Evolutionary conservation across 75 land plant genomes (phyloP).

Genomic region (Selaginella moellendorffii): DNA sequence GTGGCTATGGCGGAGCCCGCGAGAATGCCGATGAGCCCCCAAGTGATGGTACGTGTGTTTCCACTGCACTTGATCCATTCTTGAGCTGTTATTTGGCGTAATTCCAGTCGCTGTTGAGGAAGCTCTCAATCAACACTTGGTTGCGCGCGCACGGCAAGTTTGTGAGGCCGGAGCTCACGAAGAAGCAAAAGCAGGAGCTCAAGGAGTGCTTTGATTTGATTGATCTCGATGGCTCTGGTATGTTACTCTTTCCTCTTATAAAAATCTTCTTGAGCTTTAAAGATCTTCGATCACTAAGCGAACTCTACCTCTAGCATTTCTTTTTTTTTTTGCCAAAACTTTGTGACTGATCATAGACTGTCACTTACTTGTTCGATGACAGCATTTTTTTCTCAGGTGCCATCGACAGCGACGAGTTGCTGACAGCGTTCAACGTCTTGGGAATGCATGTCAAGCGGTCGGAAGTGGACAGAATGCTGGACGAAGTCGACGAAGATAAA

Average conservation of each 20-base stretch:
- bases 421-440: constrained; percentile 28
- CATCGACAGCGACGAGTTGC: constrained; percentile 21
- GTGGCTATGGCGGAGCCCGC: neutral
- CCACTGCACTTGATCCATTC: neutral
- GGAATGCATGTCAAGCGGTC: constrained; percentile 28
- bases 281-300: neutral
- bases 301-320: neutral
- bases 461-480: constrained; percentile 28
- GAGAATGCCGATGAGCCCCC: neutral
- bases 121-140: constrained; percentile 15
- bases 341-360: too few relatives aligned
- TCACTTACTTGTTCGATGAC: neutral
- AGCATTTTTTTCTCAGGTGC: constrained; percentile 14
- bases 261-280: neutral
- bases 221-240: constrained; percentile 33
- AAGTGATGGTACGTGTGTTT: neutral
- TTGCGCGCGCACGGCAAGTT: constrained; percentile 28
- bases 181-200: constrained; percentile 23
- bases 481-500: constrained; percentile 30
- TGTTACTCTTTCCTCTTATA: neutral
- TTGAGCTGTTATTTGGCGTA: neutral
- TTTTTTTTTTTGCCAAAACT: neutral
- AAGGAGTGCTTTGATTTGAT: constrained; percentile 33
- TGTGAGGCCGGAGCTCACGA: constrained; percentile 27
- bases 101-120: constrained; percentile 7